A percentile compares a stretch with the other conserved stretches of the same genome.
These are phyloP conservation scores for Oenanthe javanica DNA, from an alignment of 140 eudicot species.

Conservation along the genomic window DNA sequence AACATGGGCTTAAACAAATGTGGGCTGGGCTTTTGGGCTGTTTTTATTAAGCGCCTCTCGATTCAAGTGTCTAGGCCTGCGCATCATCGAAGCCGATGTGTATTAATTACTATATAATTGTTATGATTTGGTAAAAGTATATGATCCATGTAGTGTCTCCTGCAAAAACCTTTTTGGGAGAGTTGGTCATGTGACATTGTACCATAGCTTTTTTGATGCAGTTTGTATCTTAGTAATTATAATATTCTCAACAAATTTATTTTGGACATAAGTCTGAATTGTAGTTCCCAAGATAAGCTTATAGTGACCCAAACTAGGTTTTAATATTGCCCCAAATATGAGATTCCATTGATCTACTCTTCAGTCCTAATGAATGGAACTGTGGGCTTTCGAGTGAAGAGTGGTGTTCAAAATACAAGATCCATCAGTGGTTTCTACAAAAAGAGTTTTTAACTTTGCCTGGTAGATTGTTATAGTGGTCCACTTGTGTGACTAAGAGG, in stretches of 20 bases:
- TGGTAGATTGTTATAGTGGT: neutral
- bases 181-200: neutral
- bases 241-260: too few relatives aligned
- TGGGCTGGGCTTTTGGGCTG: too few relatives aligned
- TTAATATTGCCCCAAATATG: neutral
- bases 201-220: neutral
- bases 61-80: too few relatives aligned
- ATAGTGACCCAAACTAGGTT: neutral
- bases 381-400: neutral
- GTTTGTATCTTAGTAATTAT: neutral
- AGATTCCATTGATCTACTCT: neutral
- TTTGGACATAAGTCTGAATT: neutral
- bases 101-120: neutral
- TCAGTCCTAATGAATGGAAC: neutral
- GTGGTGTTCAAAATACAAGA: neutral
- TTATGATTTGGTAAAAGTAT: neutral
- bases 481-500: neutral
- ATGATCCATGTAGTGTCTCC: neutral
- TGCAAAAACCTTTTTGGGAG: neutral
- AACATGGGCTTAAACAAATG: too few relatives aligned
- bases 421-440: neutral
- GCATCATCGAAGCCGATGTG: too few relatives aligned
- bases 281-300: neutral
- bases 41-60: too few relatives aligned
- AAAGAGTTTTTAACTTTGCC: neutral